Evolutionary conservation across 2,329 filamentous ascomycete species (phyloP).

Genomic region (Geosmithia flava): DNA sequence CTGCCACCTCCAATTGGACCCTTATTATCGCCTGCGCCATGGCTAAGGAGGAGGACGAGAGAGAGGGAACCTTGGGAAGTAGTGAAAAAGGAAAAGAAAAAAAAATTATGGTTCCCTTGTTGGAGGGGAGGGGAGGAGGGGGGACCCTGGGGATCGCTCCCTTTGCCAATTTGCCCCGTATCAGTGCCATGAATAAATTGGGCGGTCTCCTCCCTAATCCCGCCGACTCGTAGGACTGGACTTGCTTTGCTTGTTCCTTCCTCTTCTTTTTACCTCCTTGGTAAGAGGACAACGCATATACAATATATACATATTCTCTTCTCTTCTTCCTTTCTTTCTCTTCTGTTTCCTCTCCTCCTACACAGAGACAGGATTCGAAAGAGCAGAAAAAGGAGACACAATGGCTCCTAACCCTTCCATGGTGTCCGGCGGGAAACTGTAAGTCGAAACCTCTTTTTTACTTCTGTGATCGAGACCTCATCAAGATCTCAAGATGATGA

Average conservation of each 20-base stretch:
- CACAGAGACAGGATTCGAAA: background rate
- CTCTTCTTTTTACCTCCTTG: background rate
- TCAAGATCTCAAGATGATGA: too few relatives aligned
- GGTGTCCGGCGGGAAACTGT: background rate
- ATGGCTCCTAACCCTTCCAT: background rate
- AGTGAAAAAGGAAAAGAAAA: background rate
- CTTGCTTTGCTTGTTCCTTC: background rate
- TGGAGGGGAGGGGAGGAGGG: too few relatives aligned
- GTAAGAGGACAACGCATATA: background rate
- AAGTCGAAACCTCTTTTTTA: background rate
- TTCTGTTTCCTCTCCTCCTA: too few relatives aligned
- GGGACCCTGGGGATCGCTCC: background rate
- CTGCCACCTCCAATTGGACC: background rate
- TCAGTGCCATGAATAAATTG: background rate
- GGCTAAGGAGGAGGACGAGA: background rate
- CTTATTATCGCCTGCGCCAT: too few relatives aligned
- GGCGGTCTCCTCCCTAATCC: background rate
- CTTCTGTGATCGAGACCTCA: too few relatives aligned
- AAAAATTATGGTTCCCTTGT: background rate
- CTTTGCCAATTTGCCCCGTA: background rate
- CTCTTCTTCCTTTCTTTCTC: background rate
- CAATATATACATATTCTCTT: background rate
- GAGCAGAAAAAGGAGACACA: background rate
- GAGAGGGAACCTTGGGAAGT: background rate
- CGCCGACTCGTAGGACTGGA: background rate